Percentiles rank a stretch among this genome's conserved stretches.
Conservation (phyloP, 768 basidiomycete genomes). For the Suillus clintonianus region DNA sequence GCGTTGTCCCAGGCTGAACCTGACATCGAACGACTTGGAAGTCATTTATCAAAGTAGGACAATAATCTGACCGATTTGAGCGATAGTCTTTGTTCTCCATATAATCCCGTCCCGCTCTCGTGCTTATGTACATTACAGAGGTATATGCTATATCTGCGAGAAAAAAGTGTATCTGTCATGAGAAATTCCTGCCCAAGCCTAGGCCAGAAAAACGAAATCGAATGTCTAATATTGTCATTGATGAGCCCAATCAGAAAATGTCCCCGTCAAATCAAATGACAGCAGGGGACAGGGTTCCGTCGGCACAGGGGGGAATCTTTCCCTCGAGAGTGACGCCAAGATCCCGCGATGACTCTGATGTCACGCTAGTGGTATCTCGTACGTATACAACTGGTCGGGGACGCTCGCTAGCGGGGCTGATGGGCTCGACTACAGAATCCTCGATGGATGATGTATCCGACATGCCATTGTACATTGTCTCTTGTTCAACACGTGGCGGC, state of each 20-base stretch:
- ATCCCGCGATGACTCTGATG: conserved; percentile 28
- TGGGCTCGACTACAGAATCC: conserved; percentile 36
- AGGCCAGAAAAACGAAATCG: background rate
- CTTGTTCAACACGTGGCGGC: conserved; percentile 26
- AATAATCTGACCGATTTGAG: background rate
- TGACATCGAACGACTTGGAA: background rate
- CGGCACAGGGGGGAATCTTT: conserved; percentile 19
- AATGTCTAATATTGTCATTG: background rate
- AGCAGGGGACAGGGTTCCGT: conserved; percentile 25
- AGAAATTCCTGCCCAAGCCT: background rate
- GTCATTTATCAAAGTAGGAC: background rate
- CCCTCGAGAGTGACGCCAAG: conserved; percentile 29
- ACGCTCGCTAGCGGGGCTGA: conserved; percentile 33
- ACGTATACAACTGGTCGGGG: conserved; percentile 28
- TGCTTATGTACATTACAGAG: background rate
- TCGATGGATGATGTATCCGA: conserved; percentile 39
- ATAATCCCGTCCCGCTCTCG: background rate
- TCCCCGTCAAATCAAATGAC: conserved; percentile 24
- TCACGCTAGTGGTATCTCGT: conserved; percentile 30
- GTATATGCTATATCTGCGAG: background rate
- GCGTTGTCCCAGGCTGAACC: background rate
- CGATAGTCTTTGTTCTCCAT: background rate
- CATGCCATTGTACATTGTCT: conserved; percentile 26
- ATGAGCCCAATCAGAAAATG: background rate
- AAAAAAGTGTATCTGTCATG: background rate